Percentiles rank a stretch among this genome's conserved stretches.
phyloP scores from a whole-genome alignment of 805 yeast species.

The Priceomyces haplophilus region DNA sequence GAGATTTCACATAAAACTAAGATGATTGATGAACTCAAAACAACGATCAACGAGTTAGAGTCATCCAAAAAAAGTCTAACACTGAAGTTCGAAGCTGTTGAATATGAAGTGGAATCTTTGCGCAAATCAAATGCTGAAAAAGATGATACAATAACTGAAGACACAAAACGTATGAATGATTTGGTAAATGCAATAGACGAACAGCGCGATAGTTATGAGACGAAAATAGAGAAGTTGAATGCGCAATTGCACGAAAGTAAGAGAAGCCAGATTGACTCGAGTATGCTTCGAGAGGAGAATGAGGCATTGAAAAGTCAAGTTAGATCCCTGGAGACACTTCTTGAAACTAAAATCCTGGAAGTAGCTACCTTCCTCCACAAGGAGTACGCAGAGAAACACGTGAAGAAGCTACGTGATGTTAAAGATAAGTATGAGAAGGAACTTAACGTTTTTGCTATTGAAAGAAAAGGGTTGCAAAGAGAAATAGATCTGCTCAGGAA shows the following conservation, averaged over 20 bases:
- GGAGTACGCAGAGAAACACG: conserved; percentile 76
- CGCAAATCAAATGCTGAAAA: conserved; percentile 19
- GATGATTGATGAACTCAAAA: conserved; percentile 6
- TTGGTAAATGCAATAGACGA: conserved; percentile 22
- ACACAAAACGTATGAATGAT: conserved; percentile 27
- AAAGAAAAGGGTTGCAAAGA: conserved; percentile 44
- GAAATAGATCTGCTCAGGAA: conserved; percentile 51
- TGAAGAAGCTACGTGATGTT: conserved; percentile 60
- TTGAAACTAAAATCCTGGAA: conserved; percentile 55
- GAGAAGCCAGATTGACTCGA: conserved; percentile 5
- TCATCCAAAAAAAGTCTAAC: conserved; percentile 16
- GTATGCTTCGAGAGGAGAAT: conserved; percentile 10
- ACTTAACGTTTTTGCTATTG: conserved; percentile 40
- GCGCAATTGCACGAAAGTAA: conserved; percentile 9
- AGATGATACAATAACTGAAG: conserved; percentile 30
- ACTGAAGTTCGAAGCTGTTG: conserved; percentile 22
- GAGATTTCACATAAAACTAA: conserved; percentile 1
- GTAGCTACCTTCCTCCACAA: conserved; percentile 68
- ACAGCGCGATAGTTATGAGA: conserved; percentile 18
- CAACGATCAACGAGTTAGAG: conserved; percentile 8
- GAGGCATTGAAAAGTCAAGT: conserved; percentile 8
- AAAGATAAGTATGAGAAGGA: conserved; percentile 31
- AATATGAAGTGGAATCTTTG: conserved; percentile 26
- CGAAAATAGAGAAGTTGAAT: conserved; percentile 11
- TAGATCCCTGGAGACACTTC: conserved; percentile 30